Percentiles rank a stretch among this genome's conserved stretches.
phyloP scores from a whole-genome alignment of 805 yeast genomes.

The Schwanniomyces pseudopolymorphus region DNA sequence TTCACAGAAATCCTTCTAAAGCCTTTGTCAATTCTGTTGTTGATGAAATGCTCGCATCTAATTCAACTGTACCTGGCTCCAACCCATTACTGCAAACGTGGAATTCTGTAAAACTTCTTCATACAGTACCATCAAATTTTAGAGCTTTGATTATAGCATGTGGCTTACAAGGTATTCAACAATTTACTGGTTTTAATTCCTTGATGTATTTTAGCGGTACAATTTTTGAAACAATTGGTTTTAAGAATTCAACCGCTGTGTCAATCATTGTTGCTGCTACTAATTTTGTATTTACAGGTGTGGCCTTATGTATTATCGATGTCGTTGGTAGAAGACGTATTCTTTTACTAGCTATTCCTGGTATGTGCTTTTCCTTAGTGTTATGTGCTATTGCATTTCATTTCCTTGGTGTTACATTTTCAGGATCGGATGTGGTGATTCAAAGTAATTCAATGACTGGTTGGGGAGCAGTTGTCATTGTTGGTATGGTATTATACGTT shows the following conservation, averaged over 20 bases:
- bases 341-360: constrained; percentile 76
- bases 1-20: constrained; percentile 63
- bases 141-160: constrained; percentile 89
- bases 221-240: constrained; percentile 88
- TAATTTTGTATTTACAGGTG: constrained; percentile 81
- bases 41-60: constrained; percentile 55
- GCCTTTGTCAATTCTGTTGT: constrained; percentile 66
- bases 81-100: constrained; percentile 48
- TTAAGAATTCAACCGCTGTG: constrained; percentile 87
- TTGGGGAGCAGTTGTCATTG: constrained; percentile 87
- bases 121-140: constrained; percentile 71
- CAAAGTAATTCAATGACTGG: constrained; percentile 52
- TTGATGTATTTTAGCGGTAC: constrained; percentile 94
- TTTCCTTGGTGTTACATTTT: constrained; percentile 65
- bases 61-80: constrained; percentile 42
- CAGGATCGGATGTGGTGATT: constrained; percentile 41
- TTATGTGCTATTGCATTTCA: constrained; percentile 92
- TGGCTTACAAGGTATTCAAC: constrained; percentile 95
- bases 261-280: constrained; percentile 93
- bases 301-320: constrained; percentile 87
- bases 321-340: constrained; percentile 84
- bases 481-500: constrained; percentile 82
- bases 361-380: constrained; percentile 75
- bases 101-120: constrained; percentile 64
- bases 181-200: constrained; percentile 94